Evolutionary conservation across 345 rosid species (phyloP), one percentile per base, ranked within the genome.

Genomic region (Balakata baccata): DNA sequence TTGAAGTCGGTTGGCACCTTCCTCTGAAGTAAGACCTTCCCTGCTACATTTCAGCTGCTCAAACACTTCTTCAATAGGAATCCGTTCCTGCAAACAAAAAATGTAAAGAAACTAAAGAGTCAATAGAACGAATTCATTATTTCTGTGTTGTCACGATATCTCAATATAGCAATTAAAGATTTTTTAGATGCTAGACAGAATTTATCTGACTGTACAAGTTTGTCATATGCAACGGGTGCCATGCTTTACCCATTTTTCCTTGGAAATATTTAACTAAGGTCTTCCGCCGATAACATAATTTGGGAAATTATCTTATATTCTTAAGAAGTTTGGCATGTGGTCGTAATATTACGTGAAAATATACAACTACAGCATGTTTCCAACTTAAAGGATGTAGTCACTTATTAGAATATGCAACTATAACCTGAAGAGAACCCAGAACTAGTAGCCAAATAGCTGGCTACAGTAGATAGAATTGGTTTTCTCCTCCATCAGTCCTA

Each of bases 51-150:
- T 80, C 62, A 80, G 79, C 79, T 72, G 76, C 70, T 75, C 79
- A 68, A 80, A 80, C 52, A 93, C 98, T 85, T 93, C 98, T 84
- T 89, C 95, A 7, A 93, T 73, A 0, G 98, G 98, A 79, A 93
- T 83, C 66, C 84, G 67, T 74, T 89, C 89, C 94, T 88, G 81
- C 62, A 77, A 68, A 57, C 23, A 56, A 38, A 74, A 70, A 13
- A 3, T 4, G 25, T 0, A 59, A 39, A 6, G 22, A 70, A 18
- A 22, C 34, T n/a, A 17, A 7, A 51, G 66, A 11, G 9, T 17
- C 51, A n/a, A 58, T 22, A 29, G 2, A 29, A 29, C 34, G 34
- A 29, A 29, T 29, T 29, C 34, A 29, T 29, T 29, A 29, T 29
- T 29, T 29, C 34, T 29, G 34, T 29, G 2, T 29, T 29, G 2